A percentile compares a stretch with the other conserved stretches of the same genome.
Evolutionary conservation across 2,329 filamentous ascomycete genomes (phyloP).

Genomic region (Claviceps fusiformis): DNA sequence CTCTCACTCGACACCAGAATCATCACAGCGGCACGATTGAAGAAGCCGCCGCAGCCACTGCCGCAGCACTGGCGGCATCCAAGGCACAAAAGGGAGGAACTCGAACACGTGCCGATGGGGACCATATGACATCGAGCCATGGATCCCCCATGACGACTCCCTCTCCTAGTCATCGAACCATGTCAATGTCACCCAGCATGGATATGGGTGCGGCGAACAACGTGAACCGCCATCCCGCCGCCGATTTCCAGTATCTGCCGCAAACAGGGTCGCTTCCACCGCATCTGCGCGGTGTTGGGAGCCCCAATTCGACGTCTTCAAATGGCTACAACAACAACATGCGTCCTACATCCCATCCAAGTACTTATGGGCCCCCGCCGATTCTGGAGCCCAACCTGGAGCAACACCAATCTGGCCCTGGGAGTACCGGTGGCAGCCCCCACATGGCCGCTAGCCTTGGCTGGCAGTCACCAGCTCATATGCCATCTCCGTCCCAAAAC

Average conservation of each 20-base stretch:
- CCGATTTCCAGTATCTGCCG: slow-evolving; percentile 59
- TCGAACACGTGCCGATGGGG: slow-evolving; percentile 53
- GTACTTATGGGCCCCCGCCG: slow-evolving; percentile 65
- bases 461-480: slow-evolving; percentile 77
- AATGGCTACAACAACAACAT: slow-evolving; percentile 36
- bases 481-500: slow-evolving; percentile 55
- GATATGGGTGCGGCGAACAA: slow-evolving; percentile 56
- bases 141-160: slow-evolving; percentile 67
- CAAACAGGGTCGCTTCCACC: slow-evolving; percentile 66
- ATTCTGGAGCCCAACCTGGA: slow-evolving; percentile 78
- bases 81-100: slow-evolving; percentile 23
- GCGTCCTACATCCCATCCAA: slow-evolving; percentile 75
- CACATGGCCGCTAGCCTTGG: slow-evolving; percentile 62
- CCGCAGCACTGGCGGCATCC: slow-evolving; percentile 60
- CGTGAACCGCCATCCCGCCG: slow-evolving; percentile 45
- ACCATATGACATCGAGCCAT: slow-evolving; percentile 51
- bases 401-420: slow-evolving; percentile 51
- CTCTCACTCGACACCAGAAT: slow-evolving; percentile 88
- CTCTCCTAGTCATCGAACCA: slow-evolving; percentile 64
- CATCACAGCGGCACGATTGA: slow-evolving; percentile 92
- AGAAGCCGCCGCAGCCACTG: slow-evolving; percentile 79
- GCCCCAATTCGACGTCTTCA: slow-evolving; percentile 54
- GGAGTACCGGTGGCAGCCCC: slow-evolving; percentile 69
- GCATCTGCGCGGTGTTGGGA: slow-evolving; percentile 66
- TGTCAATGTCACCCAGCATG: slow-evolving; percentile 67